These are phyloP conservation scores for Wallacemonas rigidus DNA, from an alignment of 208 protist species.

Conservation along the genomic window DNA sequence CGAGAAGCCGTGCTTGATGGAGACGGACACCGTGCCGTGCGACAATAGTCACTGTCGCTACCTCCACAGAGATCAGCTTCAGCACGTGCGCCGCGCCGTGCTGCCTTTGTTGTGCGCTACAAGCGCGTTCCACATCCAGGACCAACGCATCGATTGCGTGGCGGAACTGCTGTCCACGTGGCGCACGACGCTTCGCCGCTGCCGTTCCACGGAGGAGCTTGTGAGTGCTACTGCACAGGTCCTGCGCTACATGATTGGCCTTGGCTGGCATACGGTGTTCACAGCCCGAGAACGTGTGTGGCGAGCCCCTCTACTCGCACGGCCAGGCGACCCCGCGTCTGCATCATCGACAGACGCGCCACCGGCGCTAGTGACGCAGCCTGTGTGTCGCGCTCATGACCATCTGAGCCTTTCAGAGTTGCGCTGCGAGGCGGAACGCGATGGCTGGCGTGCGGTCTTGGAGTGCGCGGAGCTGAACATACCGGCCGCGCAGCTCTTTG, in stretches of 20 bases:
- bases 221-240: constrained; percentile 24
- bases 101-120: constrained; percentile 2
- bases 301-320: not conserved
- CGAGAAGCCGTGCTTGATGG: constrained; percentile 74
- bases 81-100: constrained; percentile 25
- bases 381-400: too few species aligned
- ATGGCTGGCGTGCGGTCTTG: constrained; percentile 24
- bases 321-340: too few species aligned
- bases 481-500: constrained; percentile 33
- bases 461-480: constrained; percentile 17
- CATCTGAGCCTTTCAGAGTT: not conserved
- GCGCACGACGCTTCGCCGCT: constrained; percentile 11
- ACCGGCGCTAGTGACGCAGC: too few species aligned
- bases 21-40: constrained; percentile 28
- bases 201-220: constrained; percentile 25
- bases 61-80: constrained; percentile 66
- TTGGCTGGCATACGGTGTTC: constrained; percentile 24
- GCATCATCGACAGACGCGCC: too few species aligned
- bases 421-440: constrained; percentile 20
- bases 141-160: constrained; percentile 33
- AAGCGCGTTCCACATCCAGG: constrained; percentile 13
- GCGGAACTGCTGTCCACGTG: constrained; percentile 16
- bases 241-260: constrained; percentile 29
- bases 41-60: constrained; percentile 52
- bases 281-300: not conserved